Conservation (phyloP, 2,329 filamentous ascomycete genomes). For the Sporothrix dimorphospora region DNA sequence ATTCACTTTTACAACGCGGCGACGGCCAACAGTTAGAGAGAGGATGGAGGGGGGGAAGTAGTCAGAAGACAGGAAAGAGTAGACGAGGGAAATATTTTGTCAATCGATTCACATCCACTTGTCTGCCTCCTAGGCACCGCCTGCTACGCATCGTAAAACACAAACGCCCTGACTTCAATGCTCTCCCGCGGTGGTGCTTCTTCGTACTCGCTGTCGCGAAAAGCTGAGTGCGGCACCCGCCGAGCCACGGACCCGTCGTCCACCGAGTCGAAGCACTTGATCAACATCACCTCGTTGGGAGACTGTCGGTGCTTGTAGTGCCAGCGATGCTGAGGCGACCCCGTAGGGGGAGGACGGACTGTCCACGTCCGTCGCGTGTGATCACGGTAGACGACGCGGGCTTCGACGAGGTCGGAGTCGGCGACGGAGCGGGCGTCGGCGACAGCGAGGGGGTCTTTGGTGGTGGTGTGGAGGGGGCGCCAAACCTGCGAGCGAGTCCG, state of each 20-base stretch:
- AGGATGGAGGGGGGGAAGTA: no score
- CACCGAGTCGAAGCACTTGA: slow-evolving; percentile 59
- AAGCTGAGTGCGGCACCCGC: slow-evolving; percentile 57
- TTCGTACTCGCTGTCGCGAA: slow-evolving; percentile 50
- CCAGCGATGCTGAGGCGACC: slow-evolving; percentile 47
- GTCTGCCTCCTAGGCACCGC: slow-evolving; percentile 21
- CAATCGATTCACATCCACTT: no score
- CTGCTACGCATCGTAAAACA: slow-evolving; percentile 47
- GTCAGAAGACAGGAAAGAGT: slow-evolving; percentile 52
- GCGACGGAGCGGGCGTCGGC: slow-evolving; percentile 45
- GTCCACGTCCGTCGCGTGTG: slow-evolving; percentile 46
- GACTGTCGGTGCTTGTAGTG: slow-evolving; percentile 55
- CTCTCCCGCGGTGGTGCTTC: slow-evolving; percentile 53
- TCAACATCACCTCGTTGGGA: slow-evolving; percentile 56
- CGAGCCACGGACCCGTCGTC: slow-evolving; percentile 53
- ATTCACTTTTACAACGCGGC: slow-evolving; percentile 49
- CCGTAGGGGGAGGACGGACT: no score
- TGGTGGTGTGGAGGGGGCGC: slow-evolving; percentile 54
- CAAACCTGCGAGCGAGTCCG: slow-evolving; percentile 45
- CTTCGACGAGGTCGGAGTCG: slow-evolving; percentile 46
- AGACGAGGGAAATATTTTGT: not conserved
- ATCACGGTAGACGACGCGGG: slow-evolving; percentile 43
- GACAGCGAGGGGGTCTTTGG: slow-evolving; percentile 48
- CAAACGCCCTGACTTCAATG: slow-evolving; percentile 58
- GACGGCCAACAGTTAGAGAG: slow-evolving; percentile 27